phyloP scores from a whole-genome alignment of 148 eudicot genomes.

The Mesembryanthemum crystallinum region DNA sequence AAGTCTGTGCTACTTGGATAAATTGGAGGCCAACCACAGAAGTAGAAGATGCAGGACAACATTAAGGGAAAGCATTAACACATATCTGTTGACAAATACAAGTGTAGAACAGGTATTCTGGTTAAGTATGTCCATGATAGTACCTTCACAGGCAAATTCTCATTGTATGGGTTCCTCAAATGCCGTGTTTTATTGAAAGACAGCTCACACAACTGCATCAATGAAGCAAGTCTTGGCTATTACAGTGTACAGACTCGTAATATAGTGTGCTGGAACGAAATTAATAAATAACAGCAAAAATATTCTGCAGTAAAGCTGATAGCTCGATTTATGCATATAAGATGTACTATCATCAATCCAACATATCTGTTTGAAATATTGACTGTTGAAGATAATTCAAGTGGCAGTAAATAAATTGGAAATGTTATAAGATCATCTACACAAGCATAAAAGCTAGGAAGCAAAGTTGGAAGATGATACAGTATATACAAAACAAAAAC shows the following conservation, averaged over 20 bases:
- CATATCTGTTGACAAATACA: neutral
- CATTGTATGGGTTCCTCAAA: conserved; percentile 95
- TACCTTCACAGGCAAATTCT: conserved; percentile 97
- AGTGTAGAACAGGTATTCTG: neutral
- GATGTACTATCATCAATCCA: neutral
- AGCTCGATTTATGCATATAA: no score
- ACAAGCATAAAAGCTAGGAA: neutral
- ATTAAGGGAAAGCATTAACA: neutral
- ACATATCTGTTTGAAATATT: neutral
- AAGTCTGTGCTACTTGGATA: neutral
- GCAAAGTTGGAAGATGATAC: neutral
- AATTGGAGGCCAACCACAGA: neutral
- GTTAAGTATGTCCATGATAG: conserved; percentile 11
- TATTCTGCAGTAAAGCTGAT: no score
- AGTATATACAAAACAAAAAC: neutral
- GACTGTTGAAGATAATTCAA: neutral
- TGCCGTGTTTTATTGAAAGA: conserved; percentile 93
- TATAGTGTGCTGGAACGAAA: neutral
- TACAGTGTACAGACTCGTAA: neutral
- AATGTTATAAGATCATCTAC: neutral
- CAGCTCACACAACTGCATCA: conserved; percentile 86
- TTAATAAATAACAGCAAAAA: neutral
- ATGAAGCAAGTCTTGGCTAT: conserved; percentile 18
- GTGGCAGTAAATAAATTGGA: neutral
- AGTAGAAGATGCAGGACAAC: neutral